phyloP scores from a whole-genome alignment of 2,329 filamentous ascomycete genomes.

The Stachybotrys chlorohalonatus region DNA sequence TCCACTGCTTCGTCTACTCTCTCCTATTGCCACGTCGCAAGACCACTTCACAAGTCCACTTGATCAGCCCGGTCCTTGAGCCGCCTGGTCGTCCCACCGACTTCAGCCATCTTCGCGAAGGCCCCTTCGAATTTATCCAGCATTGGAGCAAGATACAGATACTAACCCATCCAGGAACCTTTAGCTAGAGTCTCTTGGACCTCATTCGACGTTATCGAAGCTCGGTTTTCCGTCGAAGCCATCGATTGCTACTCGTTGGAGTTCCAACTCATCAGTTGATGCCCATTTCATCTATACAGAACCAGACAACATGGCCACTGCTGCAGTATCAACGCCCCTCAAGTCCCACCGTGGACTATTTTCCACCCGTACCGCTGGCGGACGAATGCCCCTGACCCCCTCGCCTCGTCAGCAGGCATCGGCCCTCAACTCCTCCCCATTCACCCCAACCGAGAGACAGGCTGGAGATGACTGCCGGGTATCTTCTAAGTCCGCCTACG shows the following conservation, averaged over 20 bases:
- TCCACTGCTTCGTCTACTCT: neutral
- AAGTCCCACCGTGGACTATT: constrained; percentile 95
- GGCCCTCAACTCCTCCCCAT: constrained; percentile 59
- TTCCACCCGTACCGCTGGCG: constrained; percentile 84
- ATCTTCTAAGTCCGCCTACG: constrained; percentile 65
- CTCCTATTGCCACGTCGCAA: neutral
- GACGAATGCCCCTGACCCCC: constrained; percentile 88
- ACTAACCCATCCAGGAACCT: constrained; percentile 45
- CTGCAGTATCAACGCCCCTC: constrained; percentile 77
- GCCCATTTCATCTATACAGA: constrained; percentile 3
- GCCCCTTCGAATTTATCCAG: constrained; percentile 35
- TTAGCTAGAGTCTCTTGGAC: constrained; percentile 52
- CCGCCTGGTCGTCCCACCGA: constrained; percentile 40
- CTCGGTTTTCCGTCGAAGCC: constrained; percentile 30
- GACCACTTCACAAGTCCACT: constrained; percentile 27
- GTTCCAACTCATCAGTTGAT: constrained; percentile 13
- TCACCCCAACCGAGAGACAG: constrained; percentile 57
- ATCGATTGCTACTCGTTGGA: constrained; percentile 39
- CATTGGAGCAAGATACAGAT: constrained; percentile 30
- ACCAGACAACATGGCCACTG: constrained; percentile 62
- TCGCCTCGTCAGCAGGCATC: constrained; percentile 66
- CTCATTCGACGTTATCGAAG: constrained; percentile 36
- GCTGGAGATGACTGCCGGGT: constrained; percentile 40
- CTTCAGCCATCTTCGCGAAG: constrained; percentile 31
- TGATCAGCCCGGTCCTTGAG: constrained; percentile 38